A percentile compares a stretch with the other conserved stretches of the same genome.
Evolutionary conservation across 108 stramenopile genomes (phyloP).

Genomic region (Stephanodiscus minutulus): DNA sequence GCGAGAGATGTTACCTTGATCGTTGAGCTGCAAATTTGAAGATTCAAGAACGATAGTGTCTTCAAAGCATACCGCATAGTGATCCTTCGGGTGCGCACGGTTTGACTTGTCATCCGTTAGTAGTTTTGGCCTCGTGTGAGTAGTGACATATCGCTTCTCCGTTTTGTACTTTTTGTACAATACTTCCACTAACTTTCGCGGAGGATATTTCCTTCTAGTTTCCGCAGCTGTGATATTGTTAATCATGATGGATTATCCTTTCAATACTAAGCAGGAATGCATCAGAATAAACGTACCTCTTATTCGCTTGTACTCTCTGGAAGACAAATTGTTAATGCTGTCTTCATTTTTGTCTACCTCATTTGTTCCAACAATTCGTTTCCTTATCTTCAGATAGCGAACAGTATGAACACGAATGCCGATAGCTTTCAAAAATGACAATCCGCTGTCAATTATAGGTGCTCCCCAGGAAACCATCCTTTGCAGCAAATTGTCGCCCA

Average conservation of each 20-base stretch:
- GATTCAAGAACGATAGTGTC: conserved; percentile 34
- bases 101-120: conserved; percentile 21
- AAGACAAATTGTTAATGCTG: conserved; percentile 9
- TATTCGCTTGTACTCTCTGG: conserved; percentile 31
- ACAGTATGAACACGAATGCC: conserved; percentile 47
- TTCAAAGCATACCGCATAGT: conserved; percentile 36
- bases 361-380: conserved; percentile 19
- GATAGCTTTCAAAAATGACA: conserved; percentile 47
- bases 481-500: background rate
- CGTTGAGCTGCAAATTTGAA: conserved; percentile 38
- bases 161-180: conserved; percentile 30
- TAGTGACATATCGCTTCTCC: conserved; percentile 26
- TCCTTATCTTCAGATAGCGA: conserved; percentile 41
- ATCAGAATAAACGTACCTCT: conserved; percentile 24
- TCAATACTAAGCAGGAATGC: background rate
- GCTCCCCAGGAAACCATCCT: conserved; percentile 48
- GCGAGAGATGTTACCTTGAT: conserved; percentile 26
- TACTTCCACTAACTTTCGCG: conserved; percentile 30
- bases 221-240: conserved; percentile 28
- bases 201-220: conserved; percentile 38
- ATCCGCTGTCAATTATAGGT: conserved; percentile 27
- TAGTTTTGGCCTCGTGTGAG: conserved; percentile 38
- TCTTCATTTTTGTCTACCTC: conserved; percentile 13
- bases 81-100: conserved; percentile 13
- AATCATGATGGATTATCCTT: background rate